Percentiles rank a stretch among this genome's conserved stretches.
phyloP scores from a whole-genome alignment of 371 early-diverging fungal genomes.

The Mucor mucedo region DNA sequence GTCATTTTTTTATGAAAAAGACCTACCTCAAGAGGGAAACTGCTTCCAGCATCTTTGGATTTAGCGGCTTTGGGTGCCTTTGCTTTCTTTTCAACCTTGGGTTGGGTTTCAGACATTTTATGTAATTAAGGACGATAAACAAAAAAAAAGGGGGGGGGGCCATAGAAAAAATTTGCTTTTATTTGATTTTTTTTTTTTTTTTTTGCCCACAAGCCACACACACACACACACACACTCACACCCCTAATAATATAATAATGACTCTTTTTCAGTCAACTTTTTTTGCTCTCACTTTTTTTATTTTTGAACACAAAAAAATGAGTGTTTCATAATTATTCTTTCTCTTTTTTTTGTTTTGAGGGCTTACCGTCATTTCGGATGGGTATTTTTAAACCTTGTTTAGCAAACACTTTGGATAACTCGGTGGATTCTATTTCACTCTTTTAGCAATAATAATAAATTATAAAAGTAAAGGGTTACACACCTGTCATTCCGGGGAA shows the following conservation, averaged over 20 bases:
- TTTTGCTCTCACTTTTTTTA: constrained; percentile 2
- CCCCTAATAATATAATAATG: too few relatives aligned
- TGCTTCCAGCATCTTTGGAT: constrained; percentile 53
- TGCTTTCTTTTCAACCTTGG: constrained; percentile 34
- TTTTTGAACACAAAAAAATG: background rate
- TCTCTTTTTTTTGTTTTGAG: background rate
- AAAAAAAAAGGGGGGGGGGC: background rate
- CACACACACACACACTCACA: background rate
- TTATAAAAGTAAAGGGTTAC: background rate
- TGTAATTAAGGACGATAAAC: background rate
- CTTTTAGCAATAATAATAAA: background rate
- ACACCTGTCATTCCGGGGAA: constrained; percentile 63
- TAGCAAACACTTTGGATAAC: constrained; percentile 86
- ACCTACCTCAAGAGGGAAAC: constrained; percentile 64
- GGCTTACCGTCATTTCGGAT: constrained; percentile 81
- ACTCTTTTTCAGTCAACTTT: constrained; percentile 6
- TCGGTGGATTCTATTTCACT: constrained; percentile 75
- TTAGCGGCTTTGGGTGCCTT: constrained; percentile 64
- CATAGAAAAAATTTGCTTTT: background rate
- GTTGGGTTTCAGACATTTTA: constrained; percentile 9
- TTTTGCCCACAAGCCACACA: background rate
- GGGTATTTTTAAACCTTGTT: constrained; percentile 91
- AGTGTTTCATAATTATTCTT: background rate
- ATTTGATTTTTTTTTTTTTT: background rate
- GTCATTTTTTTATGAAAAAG: background rate